Percentiles rank a stretch among this genome's conserved stretches.
phyloP scores from a whole-genome alignment of 2,329 filamentous ascomycete species.

The Bisporella sp. region DNA sequence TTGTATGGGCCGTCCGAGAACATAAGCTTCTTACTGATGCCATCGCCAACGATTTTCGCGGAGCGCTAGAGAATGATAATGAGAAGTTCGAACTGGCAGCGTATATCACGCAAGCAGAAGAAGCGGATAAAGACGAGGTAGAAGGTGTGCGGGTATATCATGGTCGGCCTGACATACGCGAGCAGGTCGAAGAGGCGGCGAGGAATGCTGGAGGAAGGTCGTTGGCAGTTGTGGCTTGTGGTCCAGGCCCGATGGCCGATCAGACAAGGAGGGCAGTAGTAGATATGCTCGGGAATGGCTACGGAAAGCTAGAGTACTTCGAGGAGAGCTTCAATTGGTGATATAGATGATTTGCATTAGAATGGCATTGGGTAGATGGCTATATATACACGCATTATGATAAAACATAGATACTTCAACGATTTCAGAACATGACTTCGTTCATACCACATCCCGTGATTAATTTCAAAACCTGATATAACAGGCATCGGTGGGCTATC shows the following conservation, averaged over 20 bases:
- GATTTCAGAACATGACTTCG: too few species aligned
- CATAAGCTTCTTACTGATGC: background rate
- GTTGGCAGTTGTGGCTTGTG: conserved; percentile 39
- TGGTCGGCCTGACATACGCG: background rate
- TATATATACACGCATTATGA: too few species aligned
- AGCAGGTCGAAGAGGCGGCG: conserved; percentile 6
- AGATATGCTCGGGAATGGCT: conserved; percentile 3
- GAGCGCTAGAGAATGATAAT: background rate
- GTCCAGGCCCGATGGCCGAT: conserved; percentile 38
- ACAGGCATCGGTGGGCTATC: too few species aligned
- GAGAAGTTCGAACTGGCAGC: background rate
- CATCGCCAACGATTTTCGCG: background rate
- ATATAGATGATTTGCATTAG: background rate
- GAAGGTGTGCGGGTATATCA: background rate
- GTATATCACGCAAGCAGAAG: background rate
- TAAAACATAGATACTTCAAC: too few species aligned
- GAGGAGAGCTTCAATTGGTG: conserved; percentile 11
- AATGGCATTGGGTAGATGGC: too few species aligned
- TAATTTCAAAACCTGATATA: too few species aligned
- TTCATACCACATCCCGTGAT: too few species aligned
- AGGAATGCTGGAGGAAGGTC: conserved; percentile 32
- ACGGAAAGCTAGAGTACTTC: conserved; percentile 5
- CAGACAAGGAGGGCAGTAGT: conserved; percentile 32
- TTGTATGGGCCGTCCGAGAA: background rate
- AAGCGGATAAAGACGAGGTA: background rate